Conservation (phyloP, 257 asterid species). For the Voacanga thouarsii region DNA sequence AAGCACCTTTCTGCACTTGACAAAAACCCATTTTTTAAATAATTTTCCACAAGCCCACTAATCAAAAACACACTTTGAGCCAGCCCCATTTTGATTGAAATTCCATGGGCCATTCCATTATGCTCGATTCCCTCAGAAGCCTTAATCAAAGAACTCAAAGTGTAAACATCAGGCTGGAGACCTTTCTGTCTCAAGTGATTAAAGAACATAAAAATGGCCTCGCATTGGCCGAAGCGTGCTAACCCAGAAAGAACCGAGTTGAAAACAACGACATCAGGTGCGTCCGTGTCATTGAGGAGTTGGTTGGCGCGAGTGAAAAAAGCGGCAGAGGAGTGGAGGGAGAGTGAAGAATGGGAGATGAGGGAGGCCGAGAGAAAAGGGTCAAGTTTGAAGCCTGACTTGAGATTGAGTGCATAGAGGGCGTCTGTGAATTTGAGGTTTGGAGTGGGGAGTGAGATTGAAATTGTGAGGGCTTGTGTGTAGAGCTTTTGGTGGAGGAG, state of each 20-base stretch:
- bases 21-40: slow-evolving; percentile 10
- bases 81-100: slow-evolving; percentile 11
- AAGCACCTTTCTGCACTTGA: slow-evolving; percentile 7
- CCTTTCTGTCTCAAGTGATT: slow-evolving; percentile 12
- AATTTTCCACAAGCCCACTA: slow-evolving; percentile 19
- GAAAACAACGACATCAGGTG: slow-evolving; percentile 12
- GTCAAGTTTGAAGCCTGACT: slow-evolving; percentile 8
- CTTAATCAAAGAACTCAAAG: slow-evolving; percentile 19
- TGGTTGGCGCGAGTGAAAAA: slow-evolving; percentile 5
- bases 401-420: slow-evolving; percentile 13
- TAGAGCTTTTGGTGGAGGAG: slow-evolving; percentile 2
- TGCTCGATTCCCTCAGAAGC: slow-evolving; percentile 9
- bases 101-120: slow-evolving; percentile 18
- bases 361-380: slow-evolving; percentile 19
- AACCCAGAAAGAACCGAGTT: slow-evolving; percentile 13
- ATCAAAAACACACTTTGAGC: slow-evolving; percentile 18
- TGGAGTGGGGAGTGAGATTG: slow-evolving; percentile 3
- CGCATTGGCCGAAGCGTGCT: slow-evolving; percentile 13
- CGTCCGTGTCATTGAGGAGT: slow-evolving; percentile 9
- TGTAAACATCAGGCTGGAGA: slow-evolving; percentile 12
- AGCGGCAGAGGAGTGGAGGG: background rate
- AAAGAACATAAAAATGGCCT: slow-evolving; percentile 6
- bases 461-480: slow-evolving; percentile 8
- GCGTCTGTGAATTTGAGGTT: background rate
- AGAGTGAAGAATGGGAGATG: slow-evolving; percentile 12